Evolutionary conservation across 257 asterid species (phyloP).

Genomic region (Nyctanthes arbortristis): DNA sequence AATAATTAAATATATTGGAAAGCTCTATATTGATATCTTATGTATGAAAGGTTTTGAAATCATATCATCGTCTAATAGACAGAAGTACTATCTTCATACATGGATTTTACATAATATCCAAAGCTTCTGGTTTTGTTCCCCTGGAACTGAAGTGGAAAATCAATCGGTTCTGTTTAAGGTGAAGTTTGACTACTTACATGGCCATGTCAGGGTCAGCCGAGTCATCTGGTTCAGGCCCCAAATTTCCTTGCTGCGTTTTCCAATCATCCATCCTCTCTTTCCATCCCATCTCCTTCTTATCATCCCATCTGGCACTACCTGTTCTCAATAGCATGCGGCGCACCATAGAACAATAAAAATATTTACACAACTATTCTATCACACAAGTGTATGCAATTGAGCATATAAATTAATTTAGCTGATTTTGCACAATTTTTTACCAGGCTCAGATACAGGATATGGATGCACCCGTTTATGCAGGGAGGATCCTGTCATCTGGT

Average conservation of each 20-base stretch:
- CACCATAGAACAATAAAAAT: neutral
- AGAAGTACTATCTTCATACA: neutral
- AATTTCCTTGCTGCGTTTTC: conserved; percentile 86
- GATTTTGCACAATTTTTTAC: conserved; percentile 26
- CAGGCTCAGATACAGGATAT: conserved; percentile 62
- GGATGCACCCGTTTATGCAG: conserved; percentile 91
- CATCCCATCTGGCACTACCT: conserved; percentile 93
- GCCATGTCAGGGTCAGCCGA: conserved; percentile 72
- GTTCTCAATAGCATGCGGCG: conserved; percentile 5
- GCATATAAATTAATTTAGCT: neutral
- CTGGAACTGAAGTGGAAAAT: neutral
- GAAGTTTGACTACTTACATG: conserved; percentile 43
- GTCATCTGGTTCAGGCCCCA: conserved; percentile 68
- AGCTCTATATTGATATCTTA: neutral
- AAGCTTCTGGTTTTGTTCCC: neutral
- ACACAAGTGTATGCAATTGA: neutral
- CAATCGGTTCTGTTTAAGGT: neutral
- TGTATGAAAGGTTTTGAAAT: neutral
- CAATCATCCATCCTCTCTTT: conserved; percentile 97
- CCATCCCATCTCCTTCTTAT: conserved; percentile 78
- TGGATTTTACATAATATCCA: neutral
- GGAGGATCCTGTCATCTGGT: conserved; percentile 61
- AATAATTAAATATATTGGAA: neutral
- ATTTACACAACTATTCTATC: neutral
- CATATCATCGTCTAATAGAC: neutral